These are phyloP conservation scores for Hanseniaspora taiwanica DNA, from an alignment of 805 yeast species.

Conservation along the genomic window DNA sequence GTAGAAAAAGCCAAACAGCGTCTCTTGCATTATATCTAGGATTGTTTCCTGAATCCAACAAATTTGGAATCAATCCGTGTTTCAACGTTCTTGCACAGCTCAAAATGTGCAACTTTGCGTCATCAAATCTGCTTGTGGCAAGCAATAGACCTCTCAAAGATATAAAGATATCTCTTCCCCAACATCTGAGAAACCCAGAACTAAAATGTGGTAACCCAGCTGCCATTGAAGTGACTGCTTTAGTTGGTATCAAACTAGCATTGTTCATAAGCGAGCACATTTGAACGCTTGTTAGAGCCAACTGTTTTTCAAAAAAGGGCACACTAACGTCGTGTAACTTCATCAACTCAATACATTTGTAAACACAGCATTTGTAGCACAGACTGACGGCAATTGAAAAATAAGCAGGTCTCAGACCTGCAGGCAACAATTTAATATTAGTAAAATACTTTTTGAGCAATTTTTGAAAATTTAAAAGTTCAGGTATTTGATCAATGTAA, in stretches of 20 bases:
- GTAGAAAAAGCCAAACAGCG: constrained; percentile 91
- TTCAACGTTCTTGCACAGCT: constrained; percentile 84
- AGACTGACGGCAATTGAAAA: constrained; percentile 73
- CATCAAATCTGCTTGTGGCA: constrained; percentile 64
- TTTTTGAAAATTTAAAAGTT: constrained; percentile 29
- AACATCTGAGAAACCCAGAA: constrained; percentile 84
- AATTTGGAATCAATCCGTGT: constrained; percentile 89
- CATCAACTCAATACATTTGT: constrained; percentile 47
- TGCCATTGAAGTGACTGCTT: constrained; percentile 62
- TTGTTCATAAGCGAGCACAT: constrained; percentile 65
- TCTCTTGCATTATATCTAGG: constrained; percentile 95
- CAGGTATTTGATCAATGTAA: constrained; percentile 37
- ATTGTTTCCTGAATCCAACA: constrained; percentile 82
- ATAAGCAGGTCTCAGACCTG: constrained; percentile 73
- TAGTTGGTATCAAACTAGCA: constrained; percentile 61
- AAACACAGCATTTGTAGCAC: constrained; percentile 72
- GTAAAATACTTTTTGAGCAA: constrained; percentile 63
- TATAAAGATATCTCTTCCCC: constrained; percentile 96
- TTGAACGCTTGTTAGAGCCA: constrained; percentile 74
- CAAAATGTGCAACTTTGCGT: constrained; percentile 69
- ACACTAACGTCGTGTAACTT: constrained; percentile 33
- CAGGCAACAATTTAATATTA: constrained; percentile 55
- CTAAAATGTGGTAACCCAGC: constrained; percentile 96
- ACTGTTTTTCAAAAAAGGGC: constrained; percentile 62
- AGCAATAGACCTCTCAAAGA: constrained; percentile 71